Base-by-base conservation (phyloP, 768 basidiomycete genomes). In the Chalciporus pseudorubinellus region DNA sequence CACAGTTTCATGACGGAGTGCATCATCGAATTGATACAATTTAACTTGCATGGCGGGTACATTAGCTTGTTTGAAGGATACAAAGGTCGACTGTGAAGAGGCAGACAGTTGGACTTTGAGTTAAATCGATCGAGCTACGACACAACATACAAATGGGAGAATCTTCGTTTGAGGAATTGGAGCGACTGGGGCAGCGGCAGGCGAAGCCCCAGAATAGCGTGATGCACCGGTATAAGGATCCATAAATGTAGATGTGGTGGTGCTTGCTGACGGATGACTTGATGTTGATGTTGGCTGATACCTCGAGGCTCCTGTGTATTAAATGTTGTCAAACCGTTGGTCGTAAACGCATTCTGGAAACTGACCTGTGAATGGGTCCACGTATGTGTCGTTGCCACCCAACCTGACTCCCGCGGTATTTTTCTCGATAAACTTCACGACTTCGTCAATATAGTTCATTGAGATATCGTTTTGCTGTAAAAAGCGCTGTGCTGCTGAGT, bases 341-440 rank as follows among this genome's bases (percentile, higher is more conserved):
- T 13, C 10, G 29, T 31, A 31, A 31, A 31, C 13, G 3, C 2
- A 45, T 10, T 20, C 44, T 50, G 28, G 14, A 34, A 28, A 43
- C 67, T 54, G 65, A 80, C 95, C 95, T 54, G 95, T 98, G 69
- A 80, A 98, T 6, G 95, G 95, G 65, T 98, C 95, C 19, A 85
- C 80, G 63, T 78, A 92, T 43, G 84, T 79, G 39, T 67, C 73
- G n/a, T 75, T 72, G 3, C 73, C 64, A 36, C 87, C 86, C 10
- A 98, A 70, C 47, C 76, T 84, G 19, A 91, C 84, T 1, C 90
- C 91, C 4, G 78, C 73, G 0, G 94, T 89, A 57, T 94, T 97
- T 70, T 89, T 89, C 70, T 97, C 89, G 47, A 99, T 98, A 70
- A 98, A 98, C 48, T 77, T 76, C 24, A 90, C 95, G 13, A 99